These are phyloP conservation scores for Phytopythium oedochilum DNA, from an alignment of 352 stramenopile genomes.

Conservation along the genomic window DNA sequence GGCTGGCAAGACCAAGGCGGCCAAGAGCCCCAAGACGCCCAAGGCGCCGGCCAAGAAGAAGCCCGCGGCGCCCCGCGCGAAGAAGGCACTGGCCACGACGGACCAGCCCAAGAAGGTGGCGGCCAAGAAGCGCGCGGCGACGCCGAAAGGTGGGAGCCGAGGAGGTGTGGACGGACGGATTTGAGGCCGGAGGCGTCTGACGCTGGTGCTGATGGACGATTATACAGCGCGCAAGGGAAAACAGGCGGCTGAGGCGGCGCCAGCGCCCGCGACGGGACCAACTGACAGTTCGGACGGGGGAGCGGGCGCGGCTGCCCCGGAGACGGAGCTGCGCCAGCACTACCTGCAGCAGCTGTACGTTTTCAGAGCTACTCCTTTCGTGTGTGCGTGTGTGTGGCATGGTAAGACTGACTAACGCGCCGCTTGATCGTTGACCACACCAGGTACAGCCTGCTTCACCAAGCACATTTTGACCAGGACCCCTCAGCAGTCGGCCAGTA, in stretches of 20 bases:
- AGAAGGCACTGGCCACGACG: constrained; percentile 15
- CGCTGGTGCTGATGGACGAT: background rate
- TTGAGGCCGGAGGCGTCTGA: too few relatives aligned
- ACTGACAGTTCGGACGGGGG: background rate
- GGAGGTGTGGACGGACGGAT: background rate
- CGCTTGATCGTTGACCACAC: background rate
- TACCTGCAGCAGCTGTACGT: constrained; percentile 47
- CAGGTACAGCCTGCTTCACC: constrained; percentile 31
- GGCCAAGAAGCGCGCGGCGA: constrained; percentile 10
- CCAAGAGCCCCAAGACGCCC: background rate
- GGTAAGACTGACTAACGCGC: background rate
- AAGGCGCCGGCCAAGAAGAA: constrained; percentile 6
- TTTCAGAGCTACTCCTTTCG: background rate
- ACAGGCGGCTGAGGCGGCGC: background rate
- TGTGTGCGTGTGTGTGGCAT: background rate
- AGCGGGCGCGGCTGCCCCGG: background rate
- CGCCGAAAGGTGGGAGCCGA: constrained; percentile 4
- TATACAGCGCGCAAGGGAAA: constrained; percentile 2
- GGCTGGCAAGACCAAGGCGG: background rate
- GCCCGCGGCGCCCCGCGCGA: constrained; percentile 10
- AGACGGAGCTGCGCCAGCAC: constrained; percentile 25
- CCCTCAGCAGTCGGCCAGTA: constrained; percentile 41
- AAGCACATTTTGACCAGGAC: constrained; percentile 50
- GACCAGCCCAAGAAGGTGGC: constrained; percentile 8
- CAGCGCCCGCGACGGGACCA: background rate